Base-by-base conservation (phyloP, 345 rosid species). In the Mangifera indica region DNA sequence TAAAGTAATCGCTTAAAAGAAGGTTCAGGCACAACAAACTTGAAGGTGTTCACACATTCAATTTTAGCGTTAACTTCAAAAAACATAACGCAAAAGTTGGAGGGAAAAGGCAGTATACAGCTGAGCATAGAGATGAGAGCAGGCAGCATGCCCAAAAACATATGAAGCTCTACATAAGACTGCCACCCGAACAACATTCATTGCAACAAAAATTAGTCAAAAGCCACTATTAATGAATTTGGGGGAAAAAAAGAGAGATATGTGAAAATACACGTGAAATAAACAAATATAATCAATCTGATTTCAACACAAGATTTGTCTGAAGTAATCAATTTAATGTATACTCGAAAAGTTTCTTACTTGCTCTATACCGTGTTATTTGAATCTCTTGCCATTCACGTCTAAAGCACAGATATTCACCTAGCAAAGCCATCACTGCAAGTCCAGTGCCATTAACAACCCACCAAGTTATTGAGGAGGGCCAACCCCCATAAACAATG, bases 391-490 rank as follows among this genome's bases (percentile, higher is more conserved):
- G 85, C 45, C 75, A 81, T 81, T 92, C 97, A 42, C 91, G 92
- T 68, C 51, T 86, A 66, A 88, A 85, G 85, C 97, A 95, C 74
- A 95, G 70, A 86, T 86, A 84, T 89, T 91, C 93, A 75, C 98
- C 94, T 21, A 95, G 87, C 78, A 89, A 78, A 44, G 88, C 86
- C 98, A 83, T 95, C 18, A 85, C 81, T 44, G 90, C 94, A 32
- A 91, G 81, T 22, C 97, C 97, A 49, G 89, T 86, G 44, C 83
- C 91, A 83, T 85, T 92, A 12, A 92, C 91, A 72, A 88, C 86
- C 98, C 99, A 95, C 99, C 99, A 95, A 13, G 98, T 85, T 56
- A 92, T 66, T 48, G 98, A 89, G 18, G 93, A 83, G 75, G 99
- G 99, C 97, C 97, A 95, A 74, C 99, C 99, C 74, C 99, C 99